Percentiles rank a stretch among this genome's conserved stretches.
Conservation (phyloP, 805 yeast species). For the Isabelozyma gotoi region DNA sequence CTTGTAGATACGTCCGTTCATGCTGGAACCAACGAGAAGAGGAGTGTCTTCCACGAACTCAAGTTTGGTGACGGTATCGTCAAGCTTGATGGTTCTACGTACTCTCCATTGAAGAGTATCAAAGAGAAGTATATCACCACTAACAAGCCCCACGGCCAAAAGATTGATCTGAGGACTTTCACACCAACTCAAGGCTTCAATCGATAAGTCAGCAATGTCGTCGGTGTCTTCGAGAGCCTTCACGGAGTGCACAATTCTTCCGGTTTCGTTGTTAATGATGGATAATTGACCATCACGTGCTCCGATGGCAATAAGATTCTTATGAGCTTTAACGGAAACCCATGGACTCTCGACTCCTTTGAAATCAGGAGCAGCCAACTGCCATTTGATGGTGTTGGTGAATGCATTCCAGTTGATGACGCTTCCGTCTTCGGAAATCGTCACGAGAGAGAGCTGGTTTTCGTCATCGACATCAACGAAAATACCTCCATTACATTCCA, state of each 20-base stretch:
- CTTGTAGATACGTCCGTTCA: constrained; percentile 82
- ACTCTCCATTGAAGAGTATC: constrained; percentile 87
- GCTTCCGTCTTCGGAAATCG: constrained; percentile 82
- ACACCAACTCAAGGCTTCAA: constrained; percentile 77
- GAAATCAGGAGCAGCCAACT: constrained; percentile 62
- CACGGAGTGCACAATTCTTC: constrained; percentile 64
- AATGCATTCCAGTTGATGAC: constrained; percentile 89
- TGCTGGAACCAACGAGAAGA: constrained; percentile 64
- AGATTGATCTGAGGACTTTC: constrained; percentile 47
- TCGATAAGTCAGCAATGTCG: constrained; percentile 43
- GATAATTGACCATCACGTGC: constrained; percentile 85
- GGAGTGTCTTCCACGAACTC: constrained; percentile 62
- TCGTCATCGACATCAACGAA: constrained; percentile 66
- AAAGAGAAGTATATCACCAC: constrained; percentile 80
- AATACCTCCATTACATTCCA: constrained; percentile 76
- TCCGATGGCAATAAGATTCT: constrained; percentile 70
- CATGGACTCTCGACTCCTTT: constrained; percentile 82
- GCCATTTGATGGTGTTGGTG: constrained; percentile 68
- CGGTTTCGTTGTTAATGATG: constrained; percentile 73
- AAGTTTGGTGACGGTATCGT: constrained; percentile 84
- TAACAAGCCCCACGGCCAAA: constrained; percentile 85
- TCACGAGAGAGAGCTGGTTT: constrained; percentile 63
- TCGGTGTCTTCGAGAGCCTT: constrained; percentile 59
- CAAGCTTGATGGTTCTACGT: constrained; percentile 65
- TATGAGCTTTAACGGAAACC: constrained; percentile 67